Conservation (phyloP, 2,329 filamentous ascomycete genomes). For the Stachybotrys echinatus region DNA sequence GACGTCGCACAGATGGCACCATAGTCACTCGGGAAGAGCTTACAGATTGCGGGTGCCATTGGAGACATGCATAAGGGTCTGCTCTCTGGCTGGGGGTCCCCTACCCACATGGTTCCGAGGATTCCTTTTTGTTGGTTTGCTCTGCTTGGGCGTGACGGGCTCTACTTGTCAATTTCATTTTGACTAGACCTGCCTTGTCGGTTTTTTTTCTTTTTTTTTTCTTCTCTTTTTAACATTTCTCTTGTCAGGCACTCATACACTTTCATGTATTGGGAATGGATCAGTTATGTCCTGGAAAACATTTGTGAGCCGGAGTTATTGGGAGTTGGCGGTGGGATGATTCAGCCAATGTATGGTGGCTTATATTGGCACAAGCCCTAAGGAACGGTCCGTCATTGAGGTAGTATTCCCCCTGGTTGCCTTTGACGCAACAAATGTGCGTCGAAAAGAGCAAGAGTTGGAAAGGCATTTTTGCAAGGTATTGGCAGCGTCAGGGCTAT, state of each 20-base stretch:
- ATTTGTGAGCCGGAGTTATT: background rate
- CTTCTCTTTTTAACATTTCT: background rate
- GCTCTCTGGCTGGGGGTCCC: no score
- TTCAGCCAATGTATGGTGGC: background rate
- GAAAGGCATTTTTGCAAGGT: background rate
- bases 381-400: background rate
- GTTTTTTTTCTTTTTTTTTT: background rate
- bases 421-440: background rate
- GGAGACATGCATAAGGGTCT: slow-evolving; percentile 43
- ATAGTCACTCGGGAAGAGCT: slow-evolving; percentile 21
- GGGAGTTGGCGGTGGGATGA: background rate
- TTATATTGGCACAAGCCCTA: background rate
- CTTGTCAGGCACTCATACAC: background rate
- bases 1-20: slow-evolving; percentile 3
- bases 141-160: no score
- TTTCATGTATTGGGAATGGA: background rate
- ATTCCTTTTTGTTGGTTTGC: no score
- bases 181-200: background rate
- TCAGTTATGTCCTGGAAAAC: background rate
- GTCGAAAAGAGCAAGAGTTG: background rate
- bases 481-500: background rate
- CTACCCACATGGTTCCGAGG: no score
- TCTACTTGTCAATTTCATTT: no score
- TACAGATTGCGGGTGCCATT: slow-evolving; percentile 49
- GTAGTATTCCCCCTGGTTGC: background rate